Evolutionary conservation across 495 filamentous ascomycete genomes (phyloP).

Genomic region (Penicillium roqueforti): DNA sequence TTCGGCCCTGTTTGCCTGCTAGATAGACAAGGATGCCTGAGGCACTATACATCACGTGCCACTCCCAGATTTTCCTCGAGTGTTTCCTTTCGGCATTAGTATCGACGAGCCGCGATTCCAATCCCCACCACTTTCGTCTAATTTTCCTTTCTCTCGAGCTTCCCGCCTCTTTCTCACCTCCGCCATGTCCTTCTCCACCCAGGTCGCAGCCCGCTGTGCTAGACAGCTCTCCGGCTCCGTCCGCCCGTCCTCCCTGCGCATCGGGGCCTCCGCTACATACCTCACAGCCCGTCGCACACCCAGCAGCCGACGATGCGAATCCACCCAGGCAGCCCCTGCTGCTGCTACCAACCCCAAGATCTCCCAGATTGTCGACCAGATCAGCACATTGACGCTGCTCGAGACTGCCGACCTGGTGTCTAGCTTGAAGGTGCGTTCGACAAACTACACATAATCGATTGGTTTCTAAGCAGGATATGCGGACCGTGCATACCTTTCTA

Average conservation of each 20-base stretch:
- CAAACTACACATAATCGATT: slow-evolving; percentile 1
- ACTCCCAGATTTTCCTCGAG: slow-evolving; percentile 39
- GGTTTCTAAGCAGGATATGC: slow-evolving; percentile 10
- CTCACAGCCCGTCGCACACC: slow-evolving; percentile 39
- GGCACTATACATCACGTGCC: slow-evolving; percentile 28
- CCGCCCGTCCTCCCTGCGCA: slow-evolving; percentile 43
- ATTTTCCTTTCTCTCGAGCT: slow-evolving; percentile 12
- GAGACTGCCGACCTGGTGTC: slow-evolving; percentile 96
- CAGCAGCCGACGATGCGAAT: slow-evolving; percentile 44
- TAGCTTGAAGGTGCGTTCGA: slow-evolving; percentile 70
- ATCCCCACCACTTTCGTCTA: slow-evolving; percentile 12
- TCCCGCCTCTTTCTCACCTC: slow-evolving; percentile 3
- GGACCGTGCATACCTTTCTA: neutral
- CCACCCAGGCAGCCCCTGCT: slow-evolving; percentile 54
- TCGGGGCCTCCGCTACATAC: slow-evolving; percentile 42
- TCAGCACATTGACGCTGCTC: slow-evolving; percentile 92
- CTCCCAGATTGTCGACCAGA: slow-evolving; percentile 88
- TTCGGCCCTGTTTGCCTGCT: neutral
- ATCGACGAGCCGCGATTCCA: slow-evolving; percentile 11
- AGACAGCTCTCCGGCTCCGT: slow-evolving; percentile 44
- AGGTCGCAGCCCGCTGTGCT: slow-evolving; percentile 44
- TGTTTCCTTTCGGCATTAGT: slow-evolving; percentile 22
- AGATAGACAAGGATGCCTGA: neutral
- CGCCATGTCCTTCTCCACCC: slow-evolving; percentile 43
- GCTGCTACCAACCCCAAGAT: slow-evolving; percentile 77